Percentiles rank a stretch among this genome's conserved stretches.
phyloP scores from a whole-genome alignment of 306 rosid genomes.

The Begonia loranthoides region DNA sequence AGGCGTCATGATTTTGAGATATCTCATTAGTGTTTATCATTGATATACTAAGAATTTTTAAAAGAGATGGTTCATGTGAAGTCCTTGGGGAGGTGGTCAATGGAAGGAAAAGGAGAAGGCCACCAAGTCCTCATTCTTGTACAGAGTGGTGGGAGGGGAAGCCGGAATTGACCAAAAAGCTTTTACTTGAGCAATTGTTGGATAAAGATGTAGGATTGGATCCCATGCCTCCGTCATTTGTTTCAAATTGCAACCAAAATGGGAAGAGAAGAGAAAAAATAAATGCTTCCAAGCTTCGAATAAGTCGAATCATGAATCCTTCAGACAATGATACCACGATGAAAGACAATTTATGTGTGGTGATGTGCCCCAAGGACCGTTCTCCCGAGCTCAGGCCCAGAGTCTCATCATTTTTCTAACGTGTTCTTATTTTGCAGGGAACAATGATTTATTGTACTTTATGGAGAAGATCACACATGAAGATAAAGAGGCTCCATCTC shows the following conservation, averaged over 20 bases:
- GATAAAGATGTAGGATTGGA: constrained; percentile 66
- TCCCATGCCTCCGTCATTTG: constrained; percentile 59
- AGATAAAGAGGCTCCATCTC: too few relatives aligned
- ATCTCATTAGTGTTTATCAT: constrained; percentile 51
- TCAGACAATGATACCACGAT: constrained; percentile 10
- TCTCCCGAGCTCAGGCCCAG: too few relatives aligned
- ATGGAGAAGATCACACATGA: too few relatives aligned
- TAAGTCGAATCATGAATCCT: constrained; percentile 37
- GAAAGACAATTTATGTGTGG: constrained; percentile 2
- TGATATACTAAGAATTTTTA: constrained; percentile 32
- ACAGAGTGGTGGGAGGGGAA: constrained; percentile 75
- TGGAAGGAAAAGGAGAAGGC: constrained; percentile 11
- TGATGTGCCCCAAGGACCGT: too few relatives aligned
- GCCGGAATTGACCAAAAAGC: constrained; percentile 58
- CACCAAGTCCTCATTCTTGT: constrained; percentile 18
- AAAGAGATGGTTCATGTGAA: constrained; percentile 13
- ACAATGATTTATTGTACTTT: too few relatives aligned
- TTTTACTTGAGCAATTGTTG: constrained; percentile 35
- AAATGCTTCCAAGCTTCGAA: constrained; percentile 49
- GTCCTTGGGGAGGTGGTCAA: constrained; percentile 11
- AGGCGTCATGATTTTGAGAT: constrained; percentile 17
- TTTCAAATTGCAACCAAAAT: constrained; percentile 23
- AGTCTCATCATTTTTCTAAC: too few relatives aligned
- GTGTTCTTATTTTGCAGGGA: too few relatives aligned
- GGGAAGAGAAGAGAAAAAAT: constrained; percentile 49